These are phyloP conservation scores for Epichloe aotearoae DNA, from an alignment of 2,329 filamentous ascomycete genomes.

Conservation along the genomic window DNA sequence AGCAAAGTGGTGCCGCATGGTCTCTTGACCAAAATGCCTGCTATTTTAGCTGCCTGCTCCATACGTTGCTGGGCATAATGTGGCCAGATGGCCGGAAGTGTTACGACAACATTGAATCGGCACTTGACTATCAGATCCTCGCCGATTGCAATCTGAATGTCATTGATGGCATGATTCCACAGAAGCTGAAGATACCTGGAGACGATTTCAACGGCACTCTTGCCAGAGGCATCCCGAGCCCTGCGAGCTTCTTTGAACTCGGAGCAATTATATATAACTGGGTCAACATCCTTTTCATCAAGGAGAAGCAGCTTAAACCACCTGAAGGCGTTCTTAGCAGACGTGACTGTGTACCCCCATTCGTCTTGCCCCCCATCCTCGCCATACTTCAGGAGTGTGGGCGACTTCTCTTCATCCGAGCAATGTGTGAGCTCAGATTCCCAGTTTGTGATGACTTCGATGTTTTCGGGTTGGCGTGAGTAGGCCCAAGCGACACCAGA, in stretches of 20 bases:
- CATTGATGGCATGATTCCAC: slow-evolving; percentile 18
- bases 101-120: slow-evolving; percentile 25
- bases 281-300: slow-evolving; percentile 16
- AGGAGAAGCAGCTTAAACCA: slow-evolving; percentile 32
- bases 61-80: slow-evolving; percentile 24
- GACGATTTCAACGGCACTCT: slow-evolving; percentile 16
- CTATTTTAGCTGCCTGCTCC: slow-evolving; percentile 18
- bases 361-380: accelerated
- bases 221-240: slow-evolving; percentile 4
- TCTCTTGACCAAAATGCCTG: slow-evolving; percentile 22
- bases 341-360: slow-evolving; percentile 22
- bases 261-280: slow-evolving; percentile 8
- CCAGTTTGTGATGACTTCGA: slow-evolving; percentile 21
- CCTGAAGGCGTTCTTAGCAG: slow-evolving; percentile 11
- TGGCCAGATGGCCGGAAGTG: slow-evolving; percentile 33
- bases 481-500: slow-evolving; percentile 29
- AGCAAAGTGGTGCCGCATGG: slow-evolving; percentile 17
- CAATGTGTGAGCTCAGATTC: slow-evolving; percentile 10
- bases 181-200: slow-evolving; percentile 19
- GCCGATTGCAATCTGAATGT: slow-evolving; percentile 15
- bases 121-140: slow-evolving; percentile 10
- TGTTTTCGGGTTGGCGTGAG: slow-evolving; percentile 12
- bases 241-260: slow-evolving; percentile 10
- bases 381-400: slow-evolving; percentile 13
- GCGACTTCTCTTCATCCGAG: slow-evolving; percentile 19